These are phyloP conservation scores for Backusella circina DNA, from an alignment of 192 early-diverging fungal species.

Conservation along the genomic window DNA sequence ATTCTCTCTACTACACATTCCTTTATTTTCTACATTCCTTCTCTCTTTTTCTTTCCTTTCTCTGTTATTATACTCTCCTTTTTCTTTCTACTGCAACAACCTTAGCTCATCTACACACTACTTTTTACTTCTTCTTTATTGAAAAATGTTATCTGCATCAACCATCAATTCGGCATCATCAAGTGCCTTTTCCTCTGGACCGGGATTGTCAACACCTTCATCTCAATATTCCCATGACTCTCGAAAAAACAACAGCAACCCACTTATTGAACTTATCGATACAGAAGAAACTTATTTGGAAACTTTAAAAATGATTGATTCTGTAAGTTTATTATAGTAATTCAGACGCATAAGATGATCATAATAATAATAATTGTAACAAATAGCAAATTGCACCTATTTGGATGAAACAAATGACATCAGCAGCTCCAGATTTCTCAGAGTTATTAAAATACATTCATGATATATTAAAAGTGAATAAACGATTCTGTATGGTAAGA, in stretches of 20 bases:
- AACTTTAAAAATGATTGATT: constrained; percentile 46
- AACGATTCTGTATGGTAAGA: constrained; percentile 42
- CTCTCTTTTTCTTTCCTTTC: background rate
- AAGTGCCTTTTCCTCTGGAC: constrained; percentile 5
- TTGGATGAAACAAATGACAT: constrained; percentile 41
- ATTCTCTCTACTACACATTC: background rate
- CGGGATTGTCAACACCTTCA: constrained; percentile 15
- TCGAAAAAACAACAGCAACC: constrained; percentile 28
- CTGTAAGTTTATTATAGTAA: constrained; percentile 27
- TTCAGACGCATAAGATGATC: background rate
- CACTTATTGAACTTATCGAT: constrained; percentile 49
- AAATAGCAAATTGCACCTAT: constrained; percentile 48
- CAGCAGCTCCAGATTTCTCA: constrained; percentile 49
- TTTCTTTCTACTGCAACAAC: background rate
- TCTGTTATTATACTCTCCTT: background rate
- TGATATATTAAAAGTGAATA: constrained; percentile 49
- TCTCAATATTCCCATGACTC: constrained; percentile 19
- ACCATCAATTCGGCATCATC: constrained; percentile 20
- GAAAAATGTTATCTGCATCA: constrained; percentile 23
- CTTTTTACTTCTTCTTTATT: background rate
- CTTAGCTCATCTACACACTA: background rate
- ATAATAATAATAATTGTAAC: background rate
- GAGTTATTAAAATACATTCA: constrained; percentile 41
- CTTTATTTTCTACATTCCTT: background rate
- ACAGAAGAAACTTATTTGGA: constrained; percentile 52